Evolutionary conservation across 176 grass and related monocot species (phyloP), one percentile per base, ranked within the genome.

Genomic region (Eremochloa ophiuroides): DNA sequence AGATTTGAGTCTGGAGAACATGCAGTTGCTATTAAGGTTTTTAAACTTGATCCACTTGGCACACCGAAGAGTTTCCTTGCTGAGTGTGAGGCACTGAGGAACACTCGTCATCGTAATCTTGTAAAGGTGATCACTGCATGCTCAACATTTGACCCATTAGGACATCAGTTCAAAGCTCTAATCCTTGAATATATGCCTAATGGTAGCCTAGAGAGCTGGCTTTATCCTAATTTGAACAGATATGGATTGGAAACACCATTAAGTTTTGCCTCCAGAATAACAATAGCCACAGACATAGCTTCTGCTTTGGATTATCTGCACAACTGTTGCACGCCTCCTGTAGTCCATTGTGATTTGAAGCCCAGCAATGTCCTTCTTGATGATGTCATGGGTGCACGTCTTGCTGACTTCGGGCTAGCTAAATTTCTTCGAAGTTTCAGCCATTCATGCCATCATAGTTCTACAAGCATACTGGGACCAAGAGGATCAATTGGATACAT

Each of bases 41-140:
- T 83, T 7, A 37, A 83, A 38, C 80, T 88, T 33, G 16, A 81
- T 29, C 66, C 75, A n/a, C 41, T 39, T 1, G 59, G 47, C 44
- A 77, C 77, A 10, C 29, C 26, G 3, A 55, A 66, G 16, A 87
- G 61, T 34, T 87, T 87, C 58, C 55, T 67, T 22, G 33, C 80
- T 40, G 85, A 88, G 40, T 88, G 87, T 43, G 75, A 88, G 56
- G 73, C 81, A 39, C 68, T 88, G 67, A 84, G 75, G 73, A 84
- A 66, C 42, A 84, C 78, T 42, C 26, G 81, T 10, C 87, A 88
- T 33, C 71, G 79, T 7, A 88, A 88, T 80, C 75, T 88, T 2
- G 68, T 61, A 12, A 61, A 61, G 58, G 58, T 61, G 58, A 28
- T 61, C 1, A 61, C 58, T 28, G 58, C 25, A 13, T 60, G 58